Percentiles rank a stretch among this genome's conserved stretches.
These are phyloP conservation scores for Talaromyces islandicus DNA, from an alignment of 2,329 filamentous ascomycete genomes.

Conservation along the genomic window DNA sequence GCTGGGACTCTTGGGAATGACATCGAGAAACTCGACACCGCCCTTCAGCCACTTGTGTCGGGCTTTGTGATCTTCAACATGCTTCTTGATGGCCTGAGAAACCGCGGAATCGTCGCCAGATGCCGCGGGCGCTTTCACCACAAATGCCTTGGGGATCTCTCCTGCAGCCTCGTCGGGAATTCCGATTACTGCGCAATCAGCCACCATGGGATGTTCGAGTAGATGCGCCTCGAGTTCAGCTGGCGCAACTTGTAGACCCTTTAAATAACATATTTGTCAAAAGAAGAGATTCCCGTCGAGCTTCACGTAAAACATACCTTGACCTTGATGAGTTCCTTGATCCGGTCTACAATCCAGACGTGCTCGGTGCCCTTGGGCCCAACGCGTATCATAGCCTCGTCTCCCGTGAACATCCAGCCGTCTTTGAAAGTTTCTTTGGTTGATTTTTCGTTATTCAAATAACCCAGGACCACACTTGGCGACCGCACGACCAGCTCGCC, in stretches of 20 bases:
- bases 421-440: constrained; percentile 75
- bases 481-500: constrained; percentile 77
- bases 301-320: constrained; percentile 46
- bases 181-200: constrained; percentile 72
- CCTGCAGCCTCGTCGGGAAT: constrained; percentile 59
- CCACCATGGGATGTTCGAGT: constrained; percentile 67
- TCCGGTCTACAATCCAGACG: constrained; percentile 75
- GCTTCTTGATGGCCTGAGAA: constrained; percentile 48
- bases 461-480: constrained; percentile 73
- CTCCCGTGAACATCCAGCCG: constrained; percentile 78
- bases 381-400: constrained; percentile 68
- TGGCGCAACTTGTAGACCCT: constrained; percentile 77
- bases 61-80: constrained; percentile 57
- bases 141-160: constrained; percentile 59
- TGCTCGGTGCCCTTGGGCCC: constrained; percentile 67
- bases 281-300: neutral
- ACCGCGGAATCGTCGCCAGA: constrained; percentile 48
- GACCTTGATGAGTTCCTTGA: constrained; percentile 73
- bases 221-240: constrained; percentile 78
- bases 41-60: constrained; percentile 59
- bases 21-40: constrained; percentile 53
- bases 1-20: constrained; percentile 56
- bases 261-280: neutral
- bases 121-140: constrained; percentile 53
- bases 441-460: constrained; percentile 79